These are phyloP conservation scores for Melaleuca alternifolia DNA, from an alignment of 345 rosid genomes.

Conservation along the genomic window DNA sequence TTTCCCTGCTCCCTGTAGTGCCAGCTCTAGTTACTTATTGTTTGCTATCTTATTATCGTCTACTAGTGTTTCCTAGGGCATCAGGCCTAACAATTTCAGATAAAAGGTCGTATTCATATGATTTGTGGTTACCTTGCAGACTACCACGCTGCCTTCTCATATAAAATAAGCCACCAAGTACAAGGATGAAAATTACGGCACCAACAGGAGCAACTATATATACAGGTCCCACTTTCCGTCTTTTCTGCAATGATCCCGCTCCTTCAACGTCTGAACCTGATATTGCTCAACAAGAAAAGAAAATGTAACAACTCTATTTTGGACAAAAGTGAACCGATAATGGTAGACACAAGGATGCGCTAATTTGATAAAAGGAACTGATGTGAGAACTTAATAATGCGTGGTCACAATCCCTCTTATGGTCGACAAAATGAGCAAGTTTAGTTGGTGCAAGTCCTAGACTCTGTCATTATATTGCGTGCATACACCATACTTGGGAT, in stretches of 20 bases:
- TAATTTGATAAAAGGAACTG: too few relatives aligned
- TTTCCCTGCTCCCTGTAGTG: slow-evolving; percentile 8
- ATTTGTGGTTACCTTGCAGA: not conserved
- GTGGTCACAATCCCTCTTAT: too few relatives aligned
- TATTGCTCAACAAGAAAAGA: not conserved
- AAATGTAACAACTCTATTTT: too few relatives aligned
- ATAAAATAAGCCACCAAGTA: not conserved
- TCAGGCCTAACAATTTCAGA: not conserved
- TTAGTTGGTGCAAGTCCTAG: not conserved
- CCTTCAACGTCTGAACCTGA: not conserved
- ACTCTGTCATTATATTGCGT: not conserved
- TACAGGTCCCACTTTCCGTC: not conserved
- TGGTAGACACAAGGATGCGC: too few relatives aligned
- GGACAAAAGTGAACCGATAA: too few relatives aligned
- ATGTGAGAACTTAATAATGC: too few relatives aligned
- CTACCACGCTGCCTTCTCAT: not conserved
- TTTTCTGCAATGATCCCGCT: not conserved
- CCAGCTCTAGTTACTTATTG: not conserved
- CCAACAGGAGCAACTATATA: not conserved
- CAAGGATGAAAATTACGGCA: not conserved
- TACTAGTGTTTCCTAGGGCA: too few relatives aligned
- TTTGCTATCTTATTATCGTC: not conserved
- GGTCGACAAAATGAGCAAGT: not conserved
- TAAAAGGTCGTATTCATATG: not conserved
- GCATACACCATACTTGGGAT: not conserved